Percentiles rank a stretch among this genome's conserved stretches.
These are phyloP conservation scores for Ustilago shanxiensis DNA, from an alignment of 1,284 basidiomycete species.

Conservation along the genomic window DNA sequence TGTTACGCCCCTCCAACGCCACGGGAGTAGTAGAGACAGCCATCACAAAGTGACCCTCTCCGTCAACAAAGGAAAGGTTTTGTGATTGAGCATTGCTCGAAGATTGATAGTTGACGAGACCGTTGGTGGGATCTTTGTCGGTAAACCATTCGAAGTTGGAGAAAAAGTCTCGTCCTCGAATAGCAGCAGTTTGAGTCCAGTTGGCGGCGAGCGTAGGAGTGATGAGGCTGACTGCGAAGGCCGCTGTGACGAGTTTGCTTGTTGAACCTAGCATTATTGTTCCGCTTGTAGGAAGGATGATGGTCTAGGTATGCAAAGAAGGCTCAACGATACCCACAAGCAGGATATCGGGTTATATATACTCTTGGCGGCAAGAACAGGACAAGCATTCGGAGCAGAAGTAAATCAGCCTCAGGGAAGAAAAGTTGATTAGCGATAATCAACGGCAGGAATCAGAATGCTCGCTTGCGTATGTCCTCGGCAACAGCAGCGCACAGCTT, in stretches of 20 bases:
- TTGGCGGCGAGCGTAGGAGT: constrained; percentile 23
- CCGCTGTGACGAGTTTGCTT: constrained; percentile 12
- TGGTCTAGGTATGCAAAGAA: background rate
- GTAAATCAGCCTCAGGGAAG: background rate
- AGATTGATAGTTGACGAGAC: constrained; percentile 61
- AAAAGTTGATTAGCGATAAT: background rate
- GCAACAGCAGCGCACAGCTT: background rate
- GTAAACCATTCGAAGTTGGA: constrained; percentile 58
- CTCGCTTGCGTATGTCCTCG: background rate
- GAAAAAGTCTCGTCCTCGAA: constrained; percentile 55
- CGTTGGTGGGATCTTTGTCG: constrained; percentile 61
- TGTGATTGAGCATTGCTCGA: constrained; percentile 34
- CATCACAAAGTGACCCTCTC: constrained; percentile 56
- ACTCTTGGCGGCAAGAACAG: background rate
- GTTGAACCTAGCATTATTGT: constrained; percentile 26
- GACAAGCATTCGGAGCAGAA: constrained; percentile 2
- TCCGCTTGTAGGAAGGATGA: background rate
- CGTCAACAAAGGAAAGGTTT: constrained; percentile 63
- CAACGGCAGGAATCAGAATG: background rate
- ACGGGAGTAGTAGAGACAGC: constrained; percentile 54
- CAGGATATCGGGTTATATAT: constrained; percentile 4
- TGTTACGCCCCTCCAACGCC: constrained; percentile 52
- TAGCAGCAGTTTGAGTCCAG: constrained; percentile 44
- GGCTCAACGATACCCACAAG: too few relatives aligned
- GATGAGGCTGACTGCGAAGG: background rate